Percentiles rank a stretch among this genome's conserved stretches.
Evolutionary conservation across 2,329 filamentous ascomycete genomes (phyloP).

Genomic region (Alternaria brassicae): DNA sequence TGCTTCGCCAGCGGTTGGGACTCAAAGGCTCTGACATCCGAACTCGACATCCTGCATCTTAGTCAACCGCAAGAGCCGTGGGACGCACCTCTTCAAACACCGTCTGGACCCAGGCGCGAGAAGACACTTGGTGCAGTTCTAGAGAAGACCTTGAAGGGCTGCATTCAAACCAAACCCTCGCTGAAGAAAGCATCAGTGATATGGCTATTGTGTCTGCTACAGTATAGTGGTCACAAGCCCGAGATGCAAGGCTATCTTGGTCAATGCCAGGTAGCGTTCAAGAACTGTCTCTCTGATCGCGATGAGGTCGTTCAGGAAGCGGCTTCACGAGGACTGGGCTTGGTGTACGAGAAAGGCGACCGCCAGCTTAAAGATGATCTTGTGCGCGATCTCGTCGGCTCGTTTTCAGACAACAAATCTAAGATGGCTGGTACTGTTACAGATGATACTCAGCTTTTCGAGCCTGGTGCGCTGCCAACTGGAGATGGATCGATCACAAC

Average conservation of each 20-base stretch:
- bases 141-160: conserved; percentile 77
- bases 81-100: conserved; percentile 40
- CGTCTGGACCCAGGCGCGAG: conserved; percentile 40
- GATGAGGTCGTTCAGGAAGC: conserved; percentile 97
- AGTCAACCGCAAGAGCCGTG: conserved; percentile 45
- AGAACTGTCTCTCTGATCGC: conserved; percentile 82
- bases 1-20: conserved; percentile 82
- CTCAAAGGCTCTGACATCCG: conserved; percentile 77
- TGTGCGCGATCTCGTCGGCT: conserved; percentile 84
- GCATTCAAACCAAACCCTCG: conserved; percentile 84
- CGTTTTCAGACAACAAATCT: conserved; percentile 78
- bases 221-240: conserved; percentile 82
- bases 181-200: conserved; percentile 92
- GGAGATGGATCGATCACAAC: conserved; percentile 92
- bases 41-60: conserved; percentile 73
- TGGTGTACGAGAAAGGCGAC: conserved; percentile 94
- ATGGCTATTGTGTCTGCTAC: conserved; percentile 90
- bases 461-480: conserved; percentile 86
- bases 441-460: conserved; percentile 90
- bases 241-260: conserved; percentile 77
- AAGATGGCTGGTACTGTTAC: conserved; percentile 79
- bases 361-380: conserved; percentile 79
- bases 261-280: conserved; percentile 85
- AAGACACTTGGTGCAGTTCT: conserved; percentile 64
- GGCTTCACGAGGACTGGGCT: conserved; percentile 84